These are phyloP conservation scores for Phalaenopsis equestris DNA, from an alignment of 106 monocot species.

Conservation along the genomic window DNA sequence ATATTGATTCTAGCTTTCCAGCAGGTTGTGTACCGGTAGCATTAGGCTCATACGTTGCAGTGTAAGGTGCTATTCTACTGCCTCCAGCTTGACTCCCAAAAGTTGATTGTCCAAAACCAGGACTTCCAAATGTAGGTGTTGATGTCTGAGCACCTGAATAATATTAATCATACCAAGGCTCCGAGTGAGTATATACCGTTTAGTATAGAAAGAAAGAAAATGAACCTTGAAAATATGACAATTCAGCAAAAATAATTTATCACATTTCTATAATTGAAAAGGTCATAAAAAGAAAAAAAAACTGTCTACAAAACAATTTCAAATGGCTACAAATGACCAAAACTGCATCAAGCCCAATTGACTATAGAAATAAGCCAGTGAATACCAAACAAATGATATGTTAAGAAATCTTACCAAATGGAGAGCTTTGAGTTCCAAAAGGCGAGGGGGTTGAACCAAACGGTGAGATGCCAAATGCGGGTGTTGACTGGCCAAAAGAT, in stretches of 20 bases:
- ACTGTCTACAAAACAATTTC: background rate
- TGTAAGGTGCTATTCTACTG: conserved; percentile 55
- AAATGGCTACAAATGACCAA: background rate
- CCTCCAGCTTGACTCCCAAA: conserved; percentile 60
- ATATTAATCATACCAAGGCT: background rate
- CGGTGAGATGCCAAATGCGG: conserved; percentile 54
- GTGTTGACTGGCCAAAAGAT: conserved; percentile 46
- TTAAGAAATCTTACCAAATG: conserved; percentile 49
- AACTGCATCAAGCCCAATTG: background rate
- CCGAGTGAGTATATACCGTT: background rate
- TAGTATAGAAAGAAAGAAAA: background rate
- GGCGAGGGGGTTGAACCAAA: conserved; percentile 58
- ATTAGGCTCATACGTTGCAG: conserved; percentile 62
- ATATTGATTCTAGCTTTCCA: conserved; percentile 91
- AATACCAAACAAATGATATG: background rate
- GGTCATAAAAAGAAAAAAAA: background rate
- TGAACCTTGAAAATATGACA: background rate
- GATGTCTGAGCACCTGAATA: conserved; percentile 59
- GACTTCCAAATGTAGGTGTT: conserved; percentile 66
- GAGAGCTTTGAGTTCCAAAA: conserved; percentile 64
- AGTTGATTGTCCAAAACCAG: conserved; percentile 55
- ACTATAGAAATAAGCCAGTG: background rate
- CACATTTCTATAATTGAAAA: background rate
- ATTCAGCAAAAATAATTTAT: background rate
- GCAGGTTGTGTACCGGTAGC: conserved; percentile 41